phyloP scores from a whole-genome alignment of 495 filamentous ascomycete species.

The Hypoxylon lienhwacheense region DNA sequence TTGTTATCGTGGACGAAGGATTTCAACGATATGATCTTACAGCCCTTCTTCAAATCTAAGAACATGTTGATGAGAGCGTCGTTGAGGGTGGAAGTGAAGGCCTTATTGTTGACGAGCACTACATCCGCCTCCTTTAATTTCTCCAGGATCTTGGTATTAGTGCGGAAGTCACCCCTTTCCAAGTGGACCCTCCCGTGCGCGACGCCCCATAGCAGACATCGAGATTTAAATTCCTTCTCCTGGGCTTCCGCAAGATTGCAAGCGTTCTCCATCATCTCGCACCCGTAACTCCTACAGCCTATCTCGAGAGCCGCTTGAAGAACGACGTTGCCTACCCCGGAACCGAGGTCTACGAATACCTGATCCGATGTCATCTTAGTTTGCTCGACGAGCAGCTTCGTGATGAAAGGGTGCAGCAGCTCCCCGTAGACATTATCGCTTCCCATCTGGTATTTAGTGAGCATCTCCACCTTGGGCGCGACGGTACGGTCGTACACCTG shows the following conservation, averaged over 20 bases:
- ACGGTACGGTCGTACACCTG: conserved; percentile 93
- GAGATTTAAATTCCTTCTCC: conserved; percentile 78
- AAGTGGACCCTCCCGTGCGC: conserved; percentile 75
- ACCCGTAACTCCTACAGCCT: conserved; percentile 93
- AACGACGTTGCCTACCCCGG: conserved; percentile 92
- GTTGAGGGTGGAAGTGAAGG: conserved; percentile 84
- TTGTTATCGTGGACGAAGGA: conserved; percentile 75
- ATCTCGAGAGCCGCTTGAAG: conserved; percentile 92
- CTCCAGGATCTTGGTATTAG: conserved; percentile 67
- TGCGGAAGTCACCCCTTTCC: conserved; percentile 81
- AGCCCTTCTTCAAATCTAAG: conserved; percentile 89
- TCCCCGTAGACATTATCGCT: conserved; percentile 94
- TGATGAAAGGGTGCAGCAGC: conserved; percentile 79
- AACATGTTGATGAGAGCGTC: conserved; percentile 86
- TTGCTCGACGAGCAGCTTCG: conserved; percentile 72
- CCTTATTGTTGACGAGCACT: conserved; percentile 95
- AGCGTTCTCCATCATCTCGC: conserved; percentile 90
- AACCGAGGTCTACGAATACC: conserved; percentile 91
- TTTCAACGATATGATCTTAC: conserved; percentile 81
- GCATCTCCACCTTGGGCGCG: conserved; percentile 77
- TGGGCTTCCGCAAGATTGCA: conserved; percentile 84
- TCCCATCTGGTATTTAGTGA: conserved; percentile 82
- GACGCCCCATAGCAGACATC: conserved; percentile 89
- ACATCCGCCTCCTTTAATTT: conserved; percentile 84
- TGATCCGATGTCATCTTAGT: conserved; percentile 74